Conservation (phyloP, 2,329 filamentous ascomycete species). For the Penicillium italicum region DNA sequence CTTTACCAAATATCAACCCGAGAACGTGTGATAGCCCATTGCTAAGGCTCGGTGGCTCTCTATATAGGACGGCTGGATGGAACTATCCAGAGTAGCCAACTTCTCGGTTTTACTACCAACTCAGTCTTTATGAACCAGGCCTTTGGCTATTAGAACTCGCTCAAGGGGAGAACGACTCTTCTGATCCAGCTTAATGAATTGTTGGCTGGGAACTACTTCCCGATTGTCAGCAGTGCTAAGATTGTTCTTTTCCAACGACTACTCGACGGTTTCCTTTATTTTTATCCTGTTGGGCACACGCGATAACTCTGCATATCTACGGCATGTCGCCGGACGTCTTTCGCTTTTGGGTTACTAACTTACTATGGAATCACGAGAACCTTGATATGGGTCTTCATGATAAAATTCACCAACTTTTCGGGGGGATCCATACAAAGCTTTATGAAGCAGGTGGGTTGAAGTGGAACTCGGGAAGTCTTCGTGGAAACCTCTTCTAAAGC, state of each 20-base stretch:
- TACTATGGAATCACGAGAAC: conserved; percentile 37
- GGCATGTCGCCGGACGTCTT: conserved; percentile 32
- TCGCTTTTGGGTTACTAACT: conserved; percentile 35
- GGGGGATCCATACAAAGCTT: conserved; percentile 30
- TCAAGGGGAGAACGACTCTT: conserved; percentile 5
- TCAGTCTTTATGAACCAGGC: conserved; percentile 23
- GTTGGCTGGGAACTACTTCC: conserved; percentile 16
- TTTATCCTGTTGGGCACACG: conserved; percentile 32
- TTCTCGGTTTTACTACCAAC: conserved; percentile 20
- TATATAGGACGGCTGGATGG: conserved; percentile 20
- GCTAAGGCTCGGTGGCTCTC: conserved; percentile 18
- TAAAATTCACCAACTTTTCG: conserved; percentile 26
- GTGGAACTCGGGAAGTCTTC: conserved; percentile 9
- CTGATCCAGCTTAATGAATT: conserved; percentile 4
- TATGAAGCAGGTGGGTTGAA: conserved; percentile 29
- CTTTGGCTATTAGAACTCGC: conserved; percentile 18
- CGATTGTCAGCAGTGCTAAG: neutral
- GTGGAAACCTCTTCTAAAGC: conserved; percentile 7
- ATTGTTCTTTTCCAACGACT: conserved; percentile 13
- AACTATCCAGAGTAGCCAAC: conserved; percentile 12
- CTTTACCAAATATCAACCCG: neutral
- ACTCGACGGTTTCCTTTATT: conserved; percentile 25
- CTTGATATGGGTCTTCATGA: conserved; percentile 33
- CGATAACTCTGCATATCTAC: conserved; percentile 33
- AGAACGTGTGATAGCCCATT: conserved; percentile 17